A percentile compares a stretch with the other conserved stretches of the same genome.
Conservation (phyloP, 2,329 filamentous ascomycete genomes). For the Monosporascus sp. region DNA sequence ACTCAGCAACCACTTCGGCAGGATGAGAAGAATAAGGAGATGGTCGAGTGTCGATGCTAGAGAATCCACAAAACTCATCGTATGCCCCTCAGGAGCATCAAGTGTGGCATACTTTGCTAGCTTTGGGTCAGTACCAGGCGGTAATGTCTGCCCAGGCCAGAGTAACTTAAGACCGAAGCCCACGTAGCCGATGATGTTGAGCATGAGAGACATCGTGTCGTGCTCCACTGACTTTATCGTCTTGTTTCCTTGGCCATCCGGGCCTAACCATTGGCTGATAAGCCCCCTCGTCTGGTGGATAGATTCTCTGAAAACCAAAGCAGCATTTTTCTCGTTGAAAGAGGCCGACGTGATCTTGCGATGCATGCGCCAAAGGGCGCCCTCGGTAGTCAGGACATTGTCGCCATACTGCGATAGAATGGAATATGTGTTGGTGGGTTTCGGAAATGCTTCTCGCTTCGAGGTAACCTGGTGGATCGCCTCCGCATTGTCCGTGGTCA, state of each 20-base stretch:
- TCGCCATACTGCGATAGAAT: constrained; percentile 62
- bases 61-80: constrained; percentile 61
- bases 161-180: constrained; percentile 62
- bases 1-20: constrained; percentile 53
- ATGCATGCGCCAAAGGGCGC: constrained; percentile 64
- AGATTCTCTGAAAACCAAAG: constrained; percentile 58
- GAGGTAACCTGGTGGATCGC: constrained; percentile 60
- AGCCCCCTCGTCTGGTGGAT: constrained; percentile 59
- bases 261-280: constrained; percentile 51
- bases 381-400: constrained; percentile 68
- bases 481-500: constrained; percentile 59
- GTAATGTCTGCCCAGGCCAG: constrained; percentile 57
- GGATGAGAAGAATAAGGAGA: constrained; percentile 56
- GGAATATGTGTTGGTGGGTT: constrained; percentile 55
- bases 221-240: constrained; percentile 53
- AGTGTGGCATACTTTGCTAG: constrained; percentile 42
- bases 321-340: constrained; percentile 73
- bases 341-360: constrained; percentile 65
- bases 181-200: constrained; percentile 58
- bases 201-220: constrained; percentile 59
- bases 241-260: constrained; percentile 32
- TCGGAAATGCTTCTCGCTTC: constrained; percentile 66
- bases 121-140: constrained; percentile 36
- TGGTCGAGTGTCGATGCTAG: constrained; percentile 57
- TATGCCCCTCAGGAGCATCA: constrained; percentile 46